Conservation (phyloP, 805 yeast genomes). For the Wickerhamomyces canadensis region DNA sequence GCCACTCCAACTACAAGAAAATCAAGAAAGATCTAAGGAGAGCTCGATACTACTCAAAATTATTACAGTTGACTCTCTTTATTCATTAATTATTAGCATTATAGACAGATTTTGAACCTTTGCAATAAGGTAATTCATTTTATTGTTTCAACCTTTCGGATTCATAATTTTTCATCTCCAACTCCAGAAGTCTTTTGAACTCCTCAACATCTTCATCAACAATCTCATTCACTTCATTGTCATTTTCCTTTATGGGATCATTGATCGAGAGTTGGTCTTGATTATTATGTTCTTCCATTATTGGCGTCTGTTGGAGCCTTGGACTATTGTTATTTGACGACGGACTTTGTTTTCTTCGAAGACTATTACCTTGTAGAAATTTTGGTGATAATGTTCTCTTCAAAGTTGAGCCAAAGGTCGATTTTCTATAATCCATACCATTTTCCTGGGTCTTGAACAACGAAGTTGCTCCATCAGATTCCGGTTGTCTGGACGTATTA, state of each 20-base stretch:
- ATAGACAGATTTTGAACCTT: too few species aligned
- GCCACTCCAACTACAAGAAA: not conserved
- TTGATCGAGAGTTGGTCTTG: too few species aligned
- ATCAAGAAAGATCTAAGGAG: slow-evolving; percentile 5
- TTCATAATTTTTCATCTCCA: slow-evolving; percentile 20
- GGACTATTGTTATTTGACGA: too few species aligned
- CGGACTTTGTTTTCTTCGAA: not conserved
- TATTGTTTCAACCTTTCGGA: slow-evolving; percentile 9
- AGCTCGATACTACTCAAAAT: too few species aligned
- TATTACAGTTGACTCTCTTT: too few species aligned
- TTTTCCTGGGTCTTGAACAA: slow-evolving; percentile 3
- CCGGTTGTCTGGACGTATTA: too few species aligned
- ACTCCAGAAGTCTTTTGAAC: slow-evolving; percentile 17
- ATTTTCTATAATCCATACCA: slow-evolving; percentile 7
- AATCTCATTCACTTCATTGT: not conserved
- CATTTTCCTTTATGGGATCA: not conserved
- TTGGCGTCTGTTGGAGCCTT: too few species aligned
- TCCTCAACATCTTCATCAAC: slow-evolving; percentile 20
- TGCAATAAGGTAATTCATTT: too few species aligned
- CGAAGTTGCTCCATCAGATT: not conserved
- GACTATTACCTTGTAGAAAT: slow-evolving; percentile 6
- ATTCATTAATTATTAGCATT: too few species aligned
- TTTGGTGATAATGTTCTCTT: slow-evolving; percentile 20
- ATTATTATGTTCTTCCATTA: too few species aligned
- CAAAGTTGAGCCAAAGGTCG: slow-evolving; percentile 9